phyloP scores from a whole-genome alignment of 2,329 filamentous ascomycete genomes.

The Colletotrichum cuscutae region DNA sequence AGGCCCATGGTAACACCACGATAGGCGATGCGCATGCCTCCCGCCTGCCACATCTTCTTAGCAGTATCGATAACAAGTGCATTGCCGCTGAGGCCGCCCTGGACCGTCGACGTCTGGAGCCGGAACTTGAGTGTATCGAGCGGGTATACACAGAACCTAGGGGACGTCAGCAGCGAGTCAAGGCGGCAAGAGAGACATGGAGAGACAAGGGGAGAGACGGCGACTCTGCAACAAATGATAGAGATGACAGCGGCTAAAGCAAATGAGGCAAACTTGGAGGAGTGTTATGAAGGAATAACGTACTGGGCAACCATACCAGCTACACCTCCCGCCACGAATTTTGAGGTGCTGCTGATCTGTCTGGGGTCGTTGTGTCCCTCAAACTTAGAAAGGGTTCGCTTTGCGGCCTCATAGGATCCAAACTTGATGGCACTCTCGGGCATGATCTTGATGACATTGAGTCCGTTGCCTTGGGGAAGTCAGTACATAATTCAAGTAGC shows the following conservation, averaged over 20 bases:
- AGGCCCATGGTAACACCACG: slow-evolving; percentile 94
- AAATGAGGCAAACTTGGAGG: background rate
- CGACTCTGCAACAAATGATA: background rate
- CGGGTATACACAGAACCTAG: slow-evolving; percentile 89
- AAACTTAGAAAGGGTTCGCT: slow-evolving; percentile 83
- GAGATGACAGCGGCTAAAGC: background rate
- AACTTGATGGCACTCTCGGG: slow-evolving; percentile 99
- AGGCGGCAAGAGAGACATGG: background rate
- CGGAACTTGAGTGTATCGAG: slow-evolving; percentile 85
- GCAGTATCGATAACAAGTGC: slow-evolving; percentile 85
- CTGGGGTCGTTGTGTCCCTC: slow-evolving; percentile 89
- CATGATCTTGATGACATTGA: slow-evolving; percentile 98
- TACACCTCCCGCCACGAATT: slow-evolving; percentile 89
- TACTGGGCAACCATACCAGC: slow-evolving; percentile 95
- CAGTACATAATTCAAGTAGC: background rate
- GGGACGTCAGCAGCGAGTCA: slow-evolving; percentile 37
- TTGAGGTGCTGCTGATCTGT: slow-evolving; percentile 83
- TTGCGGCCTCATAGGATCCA: slow-evolving; percentile 95
- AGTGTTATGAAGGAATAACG: slow-evolving; percentile 42
- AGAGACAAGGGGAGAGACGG: background rate
- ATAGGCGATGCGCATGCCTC: slow-evolving; percentile 82
- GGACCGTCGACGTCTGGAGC: slow-evolving; percentile 94
- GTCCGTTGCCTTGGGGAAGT: slow-evolving; percentile 76
- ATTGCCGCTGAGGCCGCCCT: slow-evolving; percentile 85
- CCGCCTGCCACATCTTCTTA: slow-evolving; percentile 84